phyloP scores from a whole-genome alignment of 176 grass and related monocot species.

The Zoysia japonica region DNA sequence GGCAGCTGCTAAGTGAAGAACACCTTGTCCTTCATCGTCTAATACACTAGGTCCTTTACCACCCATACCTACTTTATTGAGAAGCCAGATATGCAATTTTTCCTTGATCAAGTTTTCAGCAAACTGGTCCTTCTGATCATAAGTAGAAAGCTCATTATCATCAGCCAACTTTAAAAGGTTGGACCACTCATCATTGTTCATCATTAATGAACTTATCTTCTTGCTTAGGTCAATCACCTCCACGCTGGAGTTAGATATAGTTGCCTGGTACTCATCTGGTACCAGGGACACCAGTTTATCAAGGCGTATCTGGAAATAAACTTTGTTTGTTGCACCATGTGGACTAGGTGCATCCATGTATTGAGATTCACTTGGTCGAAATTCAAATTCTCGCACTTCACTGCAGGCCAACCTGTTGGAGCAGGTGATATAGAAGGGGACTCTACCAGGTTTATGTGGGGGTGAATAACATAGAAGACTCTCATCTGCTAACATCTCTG shows the following conservation, averaged over 20 bases:
- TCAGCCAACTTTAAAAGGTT: constrained; percentile 62
- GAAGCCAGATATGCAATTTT: constrained; percentile 77
- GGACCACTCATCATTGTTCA: constrained; percentile 71
- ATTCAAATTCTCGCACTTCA: constrained; percentile 95
- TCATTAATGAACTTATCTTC: constrained; percentile 67
- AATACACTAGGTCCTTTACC: constrained; percentile 67
- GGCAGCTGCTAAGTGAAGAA: constrained; percentile 78
- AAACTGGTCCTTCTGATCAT: constrained; percentile 57
- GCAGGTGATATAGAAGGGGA: constrained; percentile 84
- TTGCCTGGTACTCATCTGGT: constrained; percentile 57
- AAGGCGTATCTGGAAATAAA: constrained; percentile 73
- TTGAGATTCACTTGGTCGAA: constrained; percentile 48
- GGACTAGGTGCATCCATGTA: constrained; percentile 65
- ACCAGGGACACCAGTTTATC: constrained; percentile 67
- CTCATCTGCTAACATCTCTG: constrained; percentile 59
- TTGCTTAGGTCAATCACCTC: constrained; percentile 65
- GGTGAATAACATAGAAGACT: constrained; percentile 63
- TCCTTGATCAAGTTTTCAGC: constrained; percentile 72
- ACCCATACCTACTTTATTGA: constrained; percentile 69
- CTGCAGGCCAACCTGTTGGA: constrained; percentile 92
- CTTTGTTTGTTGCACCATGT: constrained; percentile 54
- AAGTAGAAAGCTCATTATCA: constrained; percentile 47
- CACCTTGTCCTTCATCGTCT: constrained; percentile 83
- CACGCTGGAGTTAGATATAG: constrained; percentile 32
- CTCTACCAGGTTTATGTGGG: constrained; percentile 60